Conservation (phyloP, 2,329 filamentous ascomycete species). For the Magnaporthiopsis rhizophila region DNA sequence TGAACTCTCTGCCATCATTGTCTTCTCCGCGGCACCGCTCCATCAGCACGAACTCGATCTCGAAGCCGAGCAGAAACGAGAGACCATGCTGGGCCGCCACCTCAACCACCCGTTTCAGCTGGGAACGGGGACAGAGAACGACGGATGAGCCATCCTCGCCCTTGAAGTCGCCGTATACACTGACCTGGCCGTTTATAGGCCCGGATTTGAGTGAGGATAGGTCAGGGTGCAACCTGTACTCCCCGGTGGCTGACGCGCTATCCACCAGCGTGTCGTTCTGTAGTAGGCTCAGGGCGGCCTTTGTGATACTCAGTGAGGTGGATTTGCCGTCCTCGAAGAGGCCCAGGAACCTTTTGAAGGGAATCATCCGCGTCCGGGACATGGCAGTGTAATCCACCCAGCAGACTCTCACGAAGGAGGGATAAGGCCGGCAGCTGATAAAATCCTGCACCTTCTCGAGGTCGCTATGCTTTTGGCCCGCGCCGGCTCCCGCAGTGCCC, state of each 20-base stretch:
- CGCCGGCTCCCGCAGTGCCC: background rate
- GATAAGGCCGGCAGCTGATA: slow-evolving; percentile 36
- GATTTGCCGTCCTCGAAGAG: slow-evolving; percentile 37
- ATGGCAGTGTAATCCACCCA: slow-evolving; percentile 75
- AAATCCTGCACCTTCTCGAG: slow-evolving; percentile 30
- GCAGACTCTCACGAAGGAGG: slow-evolving; percentile 64
- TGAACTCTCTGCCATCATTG: slow-evolving; percentile 14
- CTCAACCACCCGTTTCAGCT: slow-evolving; percentile 48
- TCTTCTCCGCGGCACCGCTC: slow-evolving; percentile 19
- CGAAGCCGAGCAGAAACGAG: slow-evolving; percentile 64
- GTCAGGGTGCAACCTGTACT: slow-evolving; percentile 61
- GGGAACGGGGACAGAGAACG: slow-evolving; percentile 55
- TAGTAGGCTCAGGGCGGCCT: slow-evolving; percentile 56
- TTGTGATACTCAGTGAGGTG: slow-evolving; percentile 44
- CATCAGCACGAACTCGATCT: slow-evolving; percentile 72
- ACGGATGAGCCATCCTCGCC: slow-evolving; percentile 44
- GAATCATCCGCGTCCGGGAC: slow-evolving; percentile 58
- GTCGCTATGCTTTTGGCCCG: slow-evolving; percentile 20
- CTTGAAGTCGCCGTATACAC: slow-evolving; percentile 58
- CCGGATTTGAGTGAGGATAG: slow-evolving; percentile 52
- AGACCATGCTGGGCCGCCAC: slow-evolving; percentile 44
- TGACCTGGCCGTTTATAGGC: slow-evolving; percentile 52
- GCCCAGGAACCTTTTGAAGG: slow-evolving; percentile 47
- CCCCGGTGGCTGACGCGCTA: slow-evolving; percentile 49
- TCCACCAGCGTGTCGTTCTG: slow-evolving; percentile 56